These are phyloP conservation scores for Conidiobolus incongruus DNA, from an alignment of 371 early-diverging fungal species.

Conservation along the genomic window DNA sequence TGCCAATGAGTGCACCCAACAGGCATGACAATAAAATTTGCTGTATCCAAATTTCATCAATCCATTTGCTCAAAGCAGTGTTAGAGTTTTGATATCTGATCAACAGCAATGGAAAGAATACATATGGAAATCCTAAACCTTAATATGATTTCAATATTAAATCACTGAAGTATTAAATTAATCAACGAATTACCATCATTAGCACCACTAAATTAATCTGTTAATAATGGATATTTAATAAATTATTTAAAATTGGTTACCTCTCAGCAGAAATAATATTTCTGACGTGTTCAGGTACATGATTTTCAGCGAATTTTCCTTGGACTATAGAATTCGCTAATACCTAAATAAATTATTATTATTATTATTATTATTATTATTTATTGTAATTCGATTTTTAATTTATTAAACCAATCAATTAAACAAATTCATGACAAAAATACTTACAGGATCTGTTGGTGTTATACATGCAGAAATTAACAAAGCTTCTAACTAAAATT, in stretches of 20 bases:
- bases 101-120: slow-evolving; percentile 49
- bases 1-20: slow-evolving; percentile 64
- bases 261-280: slow-evolving; percentile 66
- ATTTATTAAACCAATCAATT: no score
- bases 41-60: slow-evolving; percentile 42
- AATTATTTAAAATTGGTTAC: no score
- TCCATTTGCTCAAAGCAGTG: slow-evolving; percentile 47
- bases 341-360: slow-evolving; percentile 15
- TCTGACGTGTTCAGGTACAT: slow-evolving; percentile 60
- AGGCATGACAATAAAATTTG: slow-evolving; percentile 42
- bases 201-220: no score
- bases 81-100: slow-evolving; percentile 25
- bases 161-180: no score
- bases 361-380: no score
- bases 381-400: no score
- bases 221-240: no score
- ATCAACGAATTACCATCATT: no score
- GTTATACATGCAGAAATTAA: slow-evolving; percentile 73
- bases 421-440: no score
- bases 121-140: slow-evolving; percentile 63
- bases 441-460: slow-evolving; percentile 81
- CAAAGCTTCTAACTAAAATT: slow-evolving; percentile 30
- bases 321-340: slow-evolving; percentile 81
- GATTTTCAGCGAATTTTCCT: slow-evolving; percentile 78
- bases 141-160: slow-evolving; percentile 65